Percentiles rank a stretch among this genome's conserved stretches.
Conservation (phyloP, 176 grass and related monocot species). For the bread wheat (Triticum aestivum) region DNA sequence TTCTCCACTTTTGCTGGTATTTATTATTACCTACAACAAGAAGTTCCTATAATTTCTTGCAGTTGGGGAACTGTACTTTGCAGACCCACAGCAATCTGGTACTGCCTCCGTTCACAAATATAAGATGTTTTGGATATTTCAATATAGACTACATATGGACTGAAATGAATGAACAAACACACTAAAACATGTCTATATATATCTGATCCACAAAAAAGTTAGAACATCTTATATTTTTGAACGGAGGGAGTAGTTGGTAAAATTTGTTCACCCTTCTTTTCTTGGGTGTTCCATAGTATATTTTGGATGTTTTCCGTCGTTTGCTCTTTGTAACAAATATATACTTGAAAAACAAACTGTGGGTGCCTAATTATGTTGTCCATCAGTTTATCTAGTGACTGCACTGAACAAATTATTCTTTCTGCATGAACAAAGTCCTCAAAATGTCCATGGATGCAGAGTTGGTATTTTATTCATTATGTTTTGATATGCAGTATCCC, state of each 20-base stretch:
- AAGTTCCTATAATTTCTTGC: slow-evolving; percentile 11
- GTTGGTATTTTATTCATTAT: slow-evolving; percentile 3
- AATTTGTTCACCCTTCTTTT: neutral
- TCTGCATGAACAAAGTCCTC: slow-evolving; percentile 3
- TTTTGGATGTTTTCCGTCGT: neutral
- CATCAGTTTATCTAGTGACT: neutral
- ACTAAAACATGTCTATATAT: too few species aligned
- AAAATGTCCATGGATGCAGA: slow-evolving; percentile 25
- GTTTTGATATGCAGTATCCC: neutral
- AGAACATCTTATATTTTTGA: too few species aligned
- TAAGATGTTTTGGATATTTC: too few species aligned
- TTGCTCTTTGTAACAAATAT: slow-evolving; percentile 16
- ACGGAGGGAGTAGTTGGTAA: neutral
- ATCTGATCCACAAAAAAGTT: too few species aligned
- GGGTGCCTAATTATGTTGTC: slow-evolving; percentile 7
- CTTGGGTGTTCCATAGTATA: neutral
- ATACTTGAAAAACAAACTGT: neutral
- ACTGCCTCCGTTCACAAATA: neutral
- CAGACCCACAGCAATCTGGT: neutral
- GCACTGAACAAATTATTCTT: neutral
- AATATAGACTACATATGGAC: too few species aligned
- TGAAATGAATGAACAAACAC: too few species aligned
- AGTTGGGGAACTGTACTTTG: slow-evolving; percentile 8
- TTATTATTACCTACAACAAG: neutral
- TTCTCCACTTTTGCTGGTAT: neutral